A percentile compares a stretch with the other conserved stretches of the same genome.
These are phyloP conservation scores for Globisporangium apiculatum DNA, from an alignment of 352 stramenopile genomes.

Conservation along the genomic window DNA sequence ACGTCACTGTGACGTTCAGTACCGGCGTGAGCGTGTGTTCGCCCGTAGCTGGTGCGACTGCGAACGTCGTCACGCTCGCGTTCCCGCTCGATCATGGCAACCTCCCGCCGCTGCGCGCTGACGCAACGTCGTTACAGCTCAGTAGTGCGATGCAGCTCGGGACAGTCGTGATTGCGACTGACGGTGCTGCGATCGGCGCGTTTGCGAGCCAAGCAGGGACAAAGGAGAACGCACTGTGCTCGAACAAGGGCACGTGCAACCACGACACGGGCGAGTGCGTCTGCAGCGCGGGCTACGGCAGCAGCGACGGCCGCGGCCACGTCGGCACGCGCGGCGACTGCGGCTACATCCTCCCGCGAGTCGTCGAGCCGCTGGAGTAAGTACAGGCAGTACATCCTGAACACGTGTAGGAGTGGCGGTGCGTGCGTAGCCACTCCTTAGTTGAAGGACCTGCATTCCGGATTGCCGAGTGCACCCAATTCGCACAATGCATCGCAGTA, in stretches of 20 bases:
- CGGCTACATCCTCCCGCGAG: conserved; percentile 20
- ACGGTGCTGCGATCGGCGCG: conserved; percentile 27
- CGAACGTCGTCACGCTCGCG: conserved; percentile 49
- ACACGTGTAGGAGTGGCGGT: not conserved
- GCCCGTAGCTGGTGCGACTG: conserved; percentile 4
- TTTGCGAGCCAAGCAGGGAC: conserved; percentile 61
- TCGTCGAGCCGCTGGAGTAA: not conserved
- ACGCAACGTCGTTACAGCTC: conserved; percentile 25
- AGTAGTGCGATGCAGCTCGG: conserved; percentile 11
- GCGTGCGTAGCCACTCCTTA: not conserved
- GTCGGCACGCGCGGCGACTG: conserved; percentile 56
- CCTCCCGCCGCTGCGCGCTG: conserved; percentile 30
- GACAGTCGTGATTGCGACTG: conserved; percentile 27
- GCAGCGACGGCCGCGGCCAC: conserved; percentile 57
- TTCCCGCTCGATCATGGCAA: conserved; percentile 48
- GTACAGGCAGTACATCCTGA: too few species aligned
- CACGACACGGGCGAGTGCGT: conserved; percentile 35
- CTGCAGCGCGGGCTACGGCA: conserved; percentile 42
- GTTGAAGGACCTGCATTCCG: too few species aligned
- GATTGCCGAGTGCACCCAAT: too few species aligned
- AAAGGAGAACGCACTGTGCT: conserved; percentile 86
- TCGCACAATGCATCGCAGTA: too few species aligned
- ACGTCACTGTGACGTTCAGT: conserved; percentile 39
- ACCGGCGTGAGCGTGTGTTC: conserved; percentile 30
- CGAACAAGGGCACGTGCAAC: conserved; percentile 86